These are phyloP conservation scores for Setomelanomma holmii DNA, from an alignment of 2,329 filamentous ascomycete species.

Conservation along the genomic window DNA sequence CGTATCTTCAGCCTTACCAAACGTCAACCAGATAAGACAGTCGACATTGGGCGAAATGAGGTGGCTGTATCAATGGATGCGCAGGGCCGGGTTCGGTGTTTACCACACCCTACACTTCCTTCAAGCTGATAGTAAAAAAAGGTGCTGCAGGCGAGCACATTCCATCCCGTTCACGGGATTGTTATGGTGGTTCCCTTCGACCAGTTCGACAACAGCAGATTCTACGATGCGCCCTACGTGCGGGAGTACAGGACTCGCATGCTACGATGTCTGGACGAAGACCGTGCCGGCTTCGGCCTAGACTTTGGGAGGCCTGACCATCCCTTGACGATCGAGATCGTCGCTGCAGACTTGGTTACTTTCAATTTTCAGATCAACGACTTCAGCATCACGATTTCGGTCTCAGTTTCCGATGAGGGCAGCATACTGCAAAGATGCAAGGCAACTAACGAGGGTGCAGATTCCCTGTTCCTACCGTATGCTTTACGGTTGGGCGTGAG, in stretches of 20 bases:
- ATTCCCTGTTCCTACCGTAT: constrained; percentile 1
- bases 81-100: constrained; percentile 8
- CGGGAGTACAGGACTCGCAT: constrained; percentile 15
- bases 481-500: constrained; percentile 3
- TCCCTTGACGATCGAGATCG: constrained; percentile 6
- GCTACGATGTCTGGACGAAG: constrained; percentile 10
- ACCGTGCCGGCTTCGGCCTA: constrained; percentile 12
- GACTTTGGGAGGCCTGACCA: constrained; percentile 1
- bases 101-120: neutral
- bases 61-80: constrained; percentile 14
- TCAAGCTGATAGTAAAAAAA: constrained; percentile 2
- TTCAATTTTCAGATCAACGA: constrained; percentile 4
- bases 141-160: constrained; percentile 19
- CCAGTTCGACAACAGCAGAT: constrained; percentile 11
- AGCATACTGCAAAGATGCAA: constrained; percentile 4
- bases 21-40: constrained; percentile 10
- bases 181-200: constrained; percentile 10
- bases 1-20: constrained; percentile 10
- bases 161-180: constrained; percentile 14
- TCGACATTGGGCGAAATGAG: constrained; percentile 15
- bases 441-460: constrained; percentile 1
- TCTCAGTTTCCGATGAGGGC: constrained; percentile 2
- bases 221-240: constrained; percentile 13
- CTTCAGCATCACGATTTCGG: constrained; percentile 3
- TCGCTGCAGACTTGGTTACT: constrained; percentile 3